A percentile compares a stretch with the other conserved stretches of the same genome.
These are phyloP conservation scores for Globisporangium carolinianum DNA, from an alignment of 352 stramenopile genomes.

Conservation along the genomic window DNA sequence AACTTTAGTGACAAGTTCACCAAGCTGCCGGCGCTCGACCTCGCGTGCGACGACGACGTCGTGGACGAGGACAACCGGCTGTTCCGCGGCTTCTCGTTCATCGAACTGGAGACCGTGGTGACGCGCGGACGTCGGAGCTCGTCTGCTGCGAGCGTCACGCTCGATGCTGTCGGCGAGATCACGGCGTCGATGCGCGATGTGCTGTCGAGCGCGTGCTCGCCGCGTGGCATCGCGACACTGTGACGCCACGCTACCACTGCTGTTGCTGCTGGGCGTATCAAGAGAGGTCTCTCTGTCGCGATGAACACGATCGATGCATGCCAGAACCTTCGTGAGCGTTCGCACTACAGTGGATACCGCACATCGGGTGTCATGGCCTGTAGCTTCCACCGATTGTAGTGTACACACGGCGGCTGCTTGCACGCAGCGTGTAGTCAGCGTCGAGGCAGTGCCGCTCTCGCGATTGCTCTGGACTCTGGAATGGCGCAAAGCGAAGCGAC, in stretches of 20 bases:
- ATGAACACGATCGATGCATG: neutral
- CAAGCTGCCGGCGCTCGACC: slow-evolving; percentile 48
- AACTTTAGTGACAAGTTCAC: slow-evolving; percentile 95
- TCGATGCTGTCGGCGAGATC: neutral
- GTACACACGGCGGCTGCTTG: no score
- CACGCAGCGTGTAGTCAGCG: no score
- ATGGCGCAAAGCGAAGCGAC: no score
- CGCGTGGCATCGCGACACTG: neutral
- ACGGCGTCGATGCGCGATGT: neutral
- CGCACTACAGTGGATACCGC: no score
- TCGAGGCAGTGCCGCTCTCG: no score
- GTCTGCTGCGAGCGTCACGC: neutral
- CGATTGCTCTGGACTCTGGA: no score
- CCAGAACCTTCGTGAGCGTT: no score
- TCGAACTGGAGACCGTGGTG: slow-evolving; percentile 6
- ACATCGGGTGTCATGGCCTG: no score
- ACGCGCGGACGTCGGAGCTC: slow-evolving; percentile 7
- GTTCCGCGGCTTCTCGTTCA: slow-evolving; percentile 78
- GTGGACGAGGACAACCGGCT: slow-evolving; percentile 44
- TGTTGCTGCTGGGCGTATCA: neutral
- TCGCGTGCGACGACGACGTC: slow-evolving; percentile 41
- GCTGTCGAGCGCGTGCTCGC: neutral
- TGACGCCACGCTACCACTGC: neutral
- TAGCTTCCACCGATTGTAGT: no score
- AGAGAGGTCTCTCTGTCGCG: neutral